Evolutionary conservation across 2,329 filamentous ascomycete species (phyloP).

Genomic region (Colletotrichum sp.): DNA sequence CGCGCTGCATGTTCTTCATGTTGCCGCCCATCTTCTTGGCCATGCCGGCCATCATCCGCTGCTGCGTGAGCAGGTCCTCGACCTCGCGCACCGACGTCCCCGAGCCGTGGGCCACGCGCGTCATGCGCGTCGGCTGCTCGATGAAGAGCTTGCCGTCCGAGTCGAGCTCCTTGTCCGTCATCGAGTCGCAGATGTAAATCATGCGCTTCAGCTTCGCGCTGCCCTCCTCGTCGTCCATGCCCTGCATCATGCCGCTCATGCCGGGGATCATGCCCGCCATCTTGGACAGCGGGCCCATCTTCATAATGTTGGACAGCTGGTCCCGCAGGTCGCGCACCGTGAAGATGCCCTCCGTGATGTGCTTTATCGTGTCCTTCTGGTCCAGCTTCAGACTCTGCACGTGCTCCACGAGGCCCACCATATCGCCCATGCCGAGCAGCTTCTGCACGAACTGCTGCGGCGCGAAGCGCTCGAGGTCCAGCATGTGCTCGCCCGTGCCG

Average conservation of each 20-base stretch:
- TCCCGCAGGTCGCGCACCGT: conserved; percentile 93
- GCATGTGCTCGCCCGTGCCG: conserved; percentile 95
- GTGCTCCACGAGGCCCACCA: conserved; percentile 93
- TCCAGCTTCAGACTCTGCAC: conserved; percentile 95
- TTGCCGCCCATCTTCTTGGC: conserved; percentile 98
- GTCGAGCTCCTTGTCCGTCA: conserved; percentile 96
- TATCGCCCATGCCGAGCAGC: conserved; percentile 95
- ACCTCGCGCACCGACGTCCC: conserved; percentile 92
- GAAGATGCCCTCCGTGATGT: conserved; percentile 96
- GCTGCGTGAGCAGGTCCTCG: conserved; percentile 95
- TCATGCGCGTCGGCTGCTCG: conserved; percentile 91
- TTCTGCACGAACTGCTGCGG: conserved; percentile 94
- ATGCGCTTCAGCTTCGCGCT: conserved; percentile 91
- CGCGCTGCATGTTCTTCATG: conserved; percentile 97
- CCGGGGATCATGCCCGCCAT: conserved; percentile 99
- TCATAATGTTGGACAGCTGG: conserved; percentile 98
- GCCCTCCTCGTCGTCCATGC: conserved; percentile 98
- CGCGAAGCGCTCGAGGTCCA: conserved; percentile 91
- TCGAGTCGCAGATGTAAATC: conserved; percentile 98
- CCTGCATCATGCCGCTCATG: conserved; percentile 89
- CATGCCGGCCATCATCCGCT: conserved; percentile 99
- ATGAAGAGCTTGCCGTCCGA: conserved; percentile 94
- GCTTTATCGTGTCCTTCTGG: conserved; percentile 99
- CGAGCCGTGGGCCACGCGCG: conserved; percentile 84
- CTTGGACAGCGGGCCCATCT: conserved; percentile 97